Evolutionary conservation across 2,329 filamentous ascomycete genomes (phyloP), one percentile per base, ranked within the genome.

Genomic region (Stagonosporopsis tanaceti): DNA sequence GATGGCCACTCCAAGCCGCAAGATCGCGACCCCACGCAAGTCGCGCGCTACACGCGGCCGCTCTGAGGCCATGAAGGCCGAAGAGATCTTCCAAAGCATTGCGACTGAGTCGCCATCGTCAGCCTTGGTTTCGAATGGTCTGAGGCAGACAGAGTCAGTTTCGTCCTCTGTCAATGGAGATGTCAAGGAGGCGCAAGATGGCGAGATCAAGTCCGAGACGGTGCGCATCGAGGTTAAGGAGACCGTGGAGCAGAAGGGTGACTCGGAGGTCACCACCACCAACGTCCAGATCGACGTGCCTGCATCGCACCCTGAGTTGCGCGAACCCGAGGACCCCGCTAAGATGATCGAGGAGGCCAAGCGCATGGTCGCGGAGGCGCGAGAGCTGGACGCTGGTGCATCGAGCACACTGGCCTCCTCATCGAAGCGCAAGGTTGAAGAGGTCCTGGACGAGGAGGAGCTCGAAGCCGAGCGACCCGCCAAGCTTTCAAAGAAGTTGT

Each of bases 281-380:
- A 87, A 88, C 44, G 87, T 94, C 46, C 89, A 89, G 60, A 82
- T 95, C 11, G 90, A 95, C 63, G 83, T 95, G 71, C 91, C 93
- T 4, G 82, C 86, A 9, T 85, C 84, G 50, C 80, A 83, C 42
- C 81, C 86, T 0, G 86, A 91, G 59, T 83, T 93, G 8, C 89
- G 90, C 0, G 85, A 88, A 12, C 87, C 91, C 0, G 90, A 93
- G 62, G 90, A 95, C 68, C 89, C 93, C 1, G 85, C 90, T 55
- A 85, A 88, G 53, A 93, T 97, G 89, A 89, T 98, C 57, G 88
- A 88, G 27, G 88, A 92, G 69, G 95, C 95, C 30, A 92, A 89
- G 79, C 86, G 89, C 65, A 97, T 97, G 91, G 93, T 97, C 5
- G 85, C 90, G 61, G 87, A 87, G 63, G 88, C 88, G 30, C 82